phyloP scores from a whole-genome alignment of 208 protist genomes.

The Leishmania turanica region DNA sequence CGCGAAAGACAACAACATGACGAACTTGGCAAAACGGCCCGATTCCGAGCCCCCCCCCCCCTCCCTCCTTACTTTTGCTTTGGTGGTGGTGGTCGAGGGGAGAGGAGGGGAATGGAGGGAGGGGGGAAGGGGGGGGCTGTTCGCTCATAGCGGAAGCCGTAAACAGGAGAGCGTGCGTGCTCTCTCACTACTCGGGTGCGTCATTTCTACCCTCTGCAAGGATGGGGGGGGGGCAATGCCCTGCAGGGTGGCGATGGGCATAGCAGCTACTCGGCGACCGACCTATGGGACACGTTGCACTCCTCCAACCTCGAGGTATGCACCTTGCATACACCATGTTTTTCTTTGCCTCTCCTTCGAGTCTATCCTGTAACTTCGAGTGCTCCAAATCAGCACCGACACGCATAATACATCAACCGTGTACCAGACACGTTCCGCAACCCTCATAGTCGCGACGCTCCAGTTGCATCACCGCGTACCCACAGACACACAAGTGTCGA shows the following conservation, averaged over 20 bases:
- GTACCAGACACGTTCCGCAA: not conserved
- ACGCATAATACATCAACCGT: not conserved
- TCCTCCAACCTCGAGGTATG: not conserved
- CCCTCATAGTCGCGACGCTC: not conserved
- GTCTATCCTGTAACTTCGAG: not conserved
- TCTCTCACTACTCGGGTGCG: not conserved
- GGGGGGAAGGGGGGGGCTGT: no score
- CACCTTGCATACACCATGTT: not conserved
- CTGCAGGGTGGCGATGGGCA: not conserved
- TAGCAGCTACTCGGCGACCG: not conserved
- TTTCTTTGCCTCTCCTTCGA: not conserved
- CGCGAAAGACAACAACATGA: not conserved
- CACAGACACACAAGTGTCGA: not conserved
- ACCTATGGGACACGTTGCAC: not conserved
- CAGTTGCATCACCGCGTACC: not conserved
- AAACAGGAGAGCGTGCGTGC: not conserved
- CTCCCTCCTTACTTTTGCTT: not conserved
- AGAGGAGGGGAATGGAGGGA: no score
- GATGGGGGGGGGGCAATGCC: not conserved
- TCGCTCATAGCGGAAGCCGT: not conserved
- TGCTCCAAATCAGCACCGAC: not conserved
- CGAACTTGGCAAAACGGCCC: not conserved
- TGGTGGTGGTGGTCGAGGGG: no score
- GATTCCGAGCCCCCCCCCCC: not conserved
- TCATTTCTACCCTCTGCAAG: not conserved